Evolutionary conservation across 371 early-diverging fungal species (phyloP).

Genomic region (Rhizopus microsporus): DNA sequence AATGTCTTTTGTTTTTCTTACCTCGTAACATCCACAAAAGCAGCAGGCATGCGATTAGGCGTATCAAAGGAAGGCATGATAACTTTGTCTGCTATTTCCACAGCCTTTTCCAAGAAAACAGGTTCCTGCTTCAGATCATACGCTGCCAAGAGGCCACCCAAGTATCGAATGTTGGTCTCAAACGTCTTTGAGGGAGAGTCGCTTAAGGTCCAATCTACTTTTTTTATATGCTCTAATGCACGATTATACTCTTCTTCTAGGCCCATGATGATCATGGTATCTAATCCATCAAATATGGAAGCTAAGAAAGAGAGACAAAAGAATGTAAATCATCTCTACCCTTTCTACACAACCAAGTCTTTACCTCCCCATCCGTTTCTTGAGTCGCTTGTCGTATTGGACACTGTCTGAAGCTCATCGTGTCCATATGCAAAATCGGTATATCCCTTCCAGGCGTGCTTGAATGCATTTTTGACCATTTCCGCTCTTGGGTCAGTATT

Average conservation of each 20-base stretch:
- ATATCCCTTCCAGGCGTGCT: constrained; percentile 82
- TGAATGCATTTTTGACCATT: constrained; percentile 54
- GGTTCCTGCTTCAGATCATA: constrained; percentile 62
- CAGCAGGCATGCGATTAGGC: constrained; percentile 73
- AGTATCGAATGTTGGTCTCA: constrained; percentile 76
- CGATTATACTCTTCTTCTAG: constrained; percentile 70
- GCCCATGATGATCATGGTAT: constrained; percentile 83
- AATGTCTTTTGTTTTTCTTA: constrained; percentile 14
- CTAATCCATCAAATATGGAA: constrained; percentile 83
- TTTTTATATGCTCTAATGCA: constrained; percentile 63
- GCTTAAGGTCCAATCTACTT: constrained; percentile 36
- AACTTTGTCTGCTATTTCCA: constrained; percentile 35
- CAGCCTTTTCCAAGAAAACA: constrained; percentile 51
- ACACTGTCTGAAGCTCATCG: constrained; percentile 58
- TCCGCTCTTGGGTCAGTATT: constrained; percentile 7
- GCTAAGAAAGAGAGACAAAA: constrained; percentile 36
- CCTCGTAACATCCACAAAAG: constrained; percentile 62
- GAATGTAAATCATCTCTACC: constrained; percentile 26
- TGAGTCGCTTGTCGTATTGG: constrained; percentile 53
- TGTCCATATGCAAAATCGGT: constrained; percentile 58
- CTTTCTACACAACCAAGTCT: not conserved
- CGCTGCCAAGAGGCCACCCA: constrained; percentile 73
- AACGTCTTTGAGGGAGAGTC: constrained; percentile 52
- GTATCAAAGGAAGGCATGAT: constrained; percentile 55
- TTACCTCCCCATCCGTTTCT: constrained; percentile 56